Evolutionary conservation across 2,329 filamentous ascomycete species (phyloP).

Genomic region (Fonsecaea pugnacius): DNA sequence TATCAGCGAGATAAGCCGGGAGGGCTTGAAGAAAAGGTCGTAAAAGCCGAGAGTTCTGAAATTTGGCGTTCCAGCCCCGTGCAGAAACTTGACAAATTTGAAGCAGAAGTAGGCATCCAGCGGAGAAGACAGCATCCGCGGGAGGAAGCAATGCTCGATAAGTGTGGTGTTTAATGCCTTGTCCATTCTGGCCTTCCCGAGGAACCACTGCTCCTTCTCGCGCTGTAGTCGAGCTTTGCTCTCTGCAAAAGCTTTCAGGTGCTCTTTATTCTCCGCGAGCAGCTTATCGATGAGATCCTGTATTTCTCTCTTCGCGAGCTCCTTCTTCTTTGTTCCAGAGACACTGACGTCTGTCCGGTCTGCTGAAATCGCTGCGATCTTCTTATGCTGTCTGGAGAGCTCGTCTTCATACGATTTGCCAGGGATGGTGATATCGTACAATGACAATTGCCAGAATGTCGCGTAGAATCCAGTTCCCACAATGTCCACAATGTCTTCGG

Average conservation of each 20-base stretch:
- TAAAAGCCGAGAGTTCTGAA: conserved; percentile 86
- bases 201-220: conserved; percentile 80
- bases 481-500: conserved; percentile 67
- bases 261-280: conserved; percentile 72
- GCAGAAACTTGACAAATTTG: conserved; percentile 82
- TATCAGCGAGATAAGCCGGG: conserved; percentile 78
- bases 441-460: conserved; percentile 87
- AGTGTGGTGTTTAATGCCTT: conserved; percentile 74
- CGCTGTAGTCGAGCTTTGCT: conserved; percentile 71
- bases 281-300: conserved; percentile 71
- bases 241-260: conserved; percentile 68
- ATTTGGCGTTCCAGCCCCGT: conserved; percentile 79
- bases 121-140: conserved; percentile 79
- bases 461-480: conserved; percentile 82
- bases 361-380: conserved; percentile 68
- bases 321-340: conserved; percentile 67
- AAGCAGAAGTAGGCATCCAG: conserved; percentile 89
- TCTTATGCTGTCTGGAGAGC: conserved; percentile 68
- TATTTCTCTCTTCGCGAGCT: conserved; percentile 70
- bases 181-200: conserved; percentile 64
- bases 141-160: conserved; percentile 90
- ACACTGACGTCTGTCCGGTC: conserved; percentile 75
- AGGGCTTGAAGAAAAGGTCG: conserved; percentile 80
- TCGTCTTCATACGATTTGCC: conserved; percentile 78
- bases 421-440: conserved; percentile 79